These are phyloP conservation scores for Penicillium diatomitis DNA, from an alignment of 495 filamentous ascomycete species.

Conservation along the genomic window DNA sequence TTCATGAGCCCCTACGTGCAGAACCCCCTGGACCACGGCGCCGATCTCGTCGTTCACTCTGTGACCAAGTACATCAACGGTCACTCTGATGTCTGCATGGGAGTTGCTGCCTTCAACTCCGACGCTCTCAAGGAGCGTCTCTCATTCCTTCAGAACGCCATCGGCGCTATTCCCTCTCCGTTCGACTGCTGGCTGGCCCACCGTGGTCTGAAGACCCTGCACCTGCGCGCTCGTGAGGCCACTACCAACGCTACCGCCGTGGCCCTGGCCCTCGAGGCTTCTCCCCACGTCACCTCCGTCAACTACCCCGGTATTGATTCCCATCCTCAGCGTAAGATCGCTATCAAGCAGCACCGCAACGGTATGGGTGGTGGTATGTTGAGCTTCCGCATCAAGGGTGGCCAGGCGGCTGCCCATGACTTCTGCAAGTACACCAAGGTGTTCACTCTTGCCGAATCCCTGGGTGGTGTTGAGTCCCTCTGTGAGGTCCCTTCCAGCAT, in stretches of 20 bases:
- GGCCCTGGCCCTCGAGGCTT: conserved; percentile 65
- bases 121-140: conserved; percentile 66
- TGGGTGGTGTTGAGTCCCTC: conserved; percentile 88
- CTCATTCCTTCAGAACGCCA: conserved; percentile 91
- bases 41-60: conserved; percentile 96
- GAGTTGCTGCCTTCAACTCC: conserved; percentile 89
- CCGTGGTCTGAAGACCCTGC: conserved; percentile 91
- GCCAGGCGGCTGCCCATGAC: conserved; percentile 72
- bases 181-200: conserved; percentile 99
- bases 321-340: conserved; percentile 77
- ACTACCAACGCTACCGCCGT: conserved; percentile 71
- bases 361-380: conserved; percentile 97
- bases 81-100: conserved; percentile 97
- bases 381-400: conserved; percentile 87
- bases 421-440: conserved; percentile 87
- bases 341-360: conserved; percentile 81
- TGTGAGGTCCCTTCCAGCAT: conserved; percentile 88
- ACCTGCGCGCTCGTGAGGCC: conserved; percentile 81
- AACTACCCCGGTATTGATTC: conserved; percentile 91
- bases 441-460: conserved; percentile 86
- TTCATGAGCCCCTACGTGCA: conserved; percentile 95
- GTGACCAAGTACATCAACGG: conserved; percentile 99
- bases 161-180: conserved; percentile 85
- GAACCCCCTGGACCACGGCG: conserved; percentile 89
- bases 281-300: conserved; percentile 75